phyloP scores from a whole-genome alignment of 129 eudicot genomes.

The Kitagawia praeruptora region DNA sequence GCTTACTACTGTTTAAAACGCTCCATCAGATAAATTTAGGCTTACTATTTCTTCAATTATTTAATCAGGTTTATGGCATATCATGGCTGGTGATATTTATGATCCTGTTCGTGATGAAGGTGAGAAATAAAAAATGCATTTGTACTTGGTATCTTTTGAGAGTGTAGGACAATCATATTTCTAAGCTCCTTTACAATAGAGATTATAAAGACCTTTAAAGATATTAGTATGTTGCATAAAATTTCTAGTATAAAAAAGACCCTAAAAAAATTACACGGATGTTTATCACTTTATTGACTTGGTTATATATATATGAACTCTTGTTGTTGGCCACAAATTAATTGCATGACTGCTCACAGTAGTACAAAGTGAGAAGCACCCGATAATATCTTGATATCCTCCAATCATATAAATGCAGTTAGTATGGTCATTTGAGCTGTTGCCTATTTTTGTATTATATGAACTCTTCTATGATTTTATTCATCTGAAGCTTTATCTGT shows the following conservation, averaged over 20 bases:
- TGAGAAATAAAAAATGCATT: slow-evolving; percentile 13
- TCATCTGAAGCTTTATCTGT: not conserved
- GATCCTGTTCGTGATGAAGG: slow-evolving; percentile 87
- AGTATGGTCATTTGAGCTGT: not conserved
- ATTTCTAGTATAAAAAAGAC: not conserved
- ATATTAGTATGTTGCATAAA: not conserved
- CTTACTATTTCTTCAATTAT: not conserved
- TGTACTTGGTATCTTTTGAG: not conserved
- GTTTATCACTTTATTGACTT: not conserved
- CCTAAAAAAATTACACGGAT: not conserved
- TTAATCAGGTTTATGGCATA: slow-evolving; percentile 66
- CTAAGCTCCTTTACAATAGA: not conserved
- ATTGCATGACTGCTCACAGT: not conserved
- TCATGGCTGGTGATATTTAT: slow-evolving; percentile 86
- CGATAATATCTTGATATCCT: not conserved
- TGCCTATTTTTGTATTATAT: not conserved
- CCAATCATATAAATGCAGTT: not conserved
- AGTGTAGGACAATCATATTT: not conserved
- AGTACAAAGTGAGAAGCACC: not conserved
- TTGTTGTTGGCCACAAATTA: not conserved
- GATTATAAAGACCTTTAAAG: not conserved
- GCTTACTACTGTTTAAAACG: not conserved
- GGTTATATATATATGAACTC: not conserved
- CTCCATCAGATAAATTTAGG: not conserved
- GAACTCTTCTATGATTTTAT: not conserved